Percentiles rank a stretch among this genome's conserved stretches.
These are phyloP conservation scores for Colletotrichum liaoningense DNA, from an alignment of 2,329 filamentous ascomycete species.

Conservation along the genomic window DNA sequence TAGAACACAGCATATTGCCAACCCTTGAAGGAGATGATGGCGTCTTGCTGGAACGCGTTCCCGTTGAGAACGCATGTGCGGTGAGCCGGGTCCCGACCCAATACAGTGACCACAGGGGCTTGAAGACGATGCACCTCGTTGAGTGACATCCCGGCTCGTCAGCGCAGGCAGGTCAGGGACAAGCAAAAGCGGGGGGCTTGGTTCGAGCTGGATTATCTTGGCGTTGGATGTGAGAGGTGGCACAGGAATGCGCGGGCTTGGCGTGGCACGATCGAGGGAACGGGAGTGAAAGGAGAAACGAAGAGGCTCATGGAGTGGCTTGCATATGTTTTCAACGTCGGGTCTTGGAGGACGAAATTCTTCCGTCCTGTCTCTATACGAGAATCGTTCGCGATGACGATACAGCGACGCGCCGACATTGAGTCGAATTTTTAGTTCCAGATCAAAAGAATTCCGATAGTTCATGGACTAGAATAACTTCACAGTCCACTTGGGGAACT, in stretches of 20 bases:
- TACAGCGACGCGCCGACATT: neutral
- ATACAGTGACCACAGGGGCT: neutral
- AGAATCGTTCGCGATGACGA: neutral
- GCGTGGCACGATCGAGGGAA: neutral
- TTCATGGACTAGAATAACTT: neutral
- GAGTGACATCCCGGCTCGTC: constrained; percentile 17
- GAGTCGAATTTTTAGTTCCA: neutral
- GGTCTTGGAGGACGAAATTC: neutral
- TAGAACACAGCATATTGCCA: neutral
- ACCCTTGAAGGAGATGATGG: neutral
- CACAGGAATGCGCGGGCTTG: neutral
- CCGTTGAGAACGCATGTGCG: neutral
- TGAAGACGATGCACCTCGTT: constrained; percentile 18
- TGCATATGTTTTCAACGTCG: constrained; percentile 9
- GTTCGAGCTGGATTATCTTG: constrained; percentile 1
- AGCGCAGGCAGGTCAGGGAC: neutral
- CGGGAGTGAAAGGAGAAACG: neutral
- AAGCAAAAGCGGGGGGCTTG: neutral
- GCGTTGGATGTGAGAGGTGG: neutral
- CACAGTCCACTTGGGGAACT: neutral
- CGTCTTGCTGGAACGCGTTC: neutral
- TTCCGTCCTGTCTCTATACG: constrained; percentile 5
- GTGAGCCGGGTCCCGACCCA: constrained; percentile 1
- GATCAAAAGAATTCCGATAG: neutral
- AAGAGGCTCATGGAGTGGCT: constrained; percentile 5